Percentiles rank a stretch among this genome's conserved stretches.
Conservation (phyloP, 208 protist genomes). For the Trypanosoma scelopori region DNA sequence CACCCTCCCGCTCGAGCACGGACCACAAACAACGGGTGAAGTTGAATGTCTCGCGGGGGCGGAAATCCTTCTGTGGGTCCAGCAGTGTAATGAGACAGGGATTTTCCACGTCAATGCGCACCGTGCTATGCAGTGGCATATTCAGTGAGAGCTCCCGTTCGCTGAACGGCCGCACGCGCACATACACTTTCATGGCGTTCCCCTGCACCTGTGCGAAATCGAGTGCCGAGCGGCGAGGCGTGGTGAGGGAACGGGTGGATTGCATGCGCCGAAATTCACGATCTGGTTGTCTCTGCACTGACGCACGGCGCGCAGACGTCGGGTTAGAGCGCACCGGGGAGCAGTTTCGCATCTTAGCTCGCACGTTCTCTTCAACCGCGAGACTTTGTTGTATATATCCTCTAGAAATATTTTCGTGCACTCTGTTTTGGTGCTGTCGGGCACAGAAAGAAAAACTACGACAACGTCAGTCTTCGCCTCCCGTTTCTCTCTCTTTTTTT, state of each 20-base stretch:
- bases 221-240: slow-evolving; percentile 5
- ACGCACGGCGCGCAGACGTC: slow-evolving; percentile 8
- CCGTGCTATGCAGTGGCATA: slow-evolving; percentile 48
- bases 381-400: no score
- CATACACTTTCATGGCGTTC: slow-evolving; percentile 54
- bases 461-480: no score
- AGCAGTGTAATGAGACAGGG: slow-evolving; percentile 36
- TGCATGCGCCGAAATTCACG: slow-evolving; percentile 21
- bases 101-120: slow-evolving; percentile 46
- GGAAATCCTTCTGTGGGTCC: slow-evolving; percentile 22
- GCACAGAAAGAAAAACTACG: no score
- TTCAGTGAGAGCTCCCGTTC: slow-evolving; percentile 46
- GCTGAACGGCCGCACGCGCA: slow-evolving; percentile 76
- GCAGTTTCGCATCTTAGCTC: background rate
- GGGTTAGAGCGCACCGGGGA: slow-evolving; percentile 16
- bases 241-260: slow-evolving; percentile 14
- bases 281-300: slow-evolving; percentile 19
- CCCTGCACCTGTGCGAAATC: slow-evolving; percentile 31
- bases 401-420: no score
- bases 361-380: no score
- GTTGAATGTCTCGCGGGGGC: slow-evolving; percentile 14
- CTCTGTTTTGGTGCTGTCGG: no score
- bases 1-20: slow-evolving; percentile 40
- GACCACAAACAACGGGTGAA: slow-evolving; percentile 61
- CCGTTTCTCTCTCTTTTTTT: background rate